Evolutionary conservation across 2,329 filamentous ascomycete species (phyloP).

Genomic region (Thermochaetoides dissita): DNA sequence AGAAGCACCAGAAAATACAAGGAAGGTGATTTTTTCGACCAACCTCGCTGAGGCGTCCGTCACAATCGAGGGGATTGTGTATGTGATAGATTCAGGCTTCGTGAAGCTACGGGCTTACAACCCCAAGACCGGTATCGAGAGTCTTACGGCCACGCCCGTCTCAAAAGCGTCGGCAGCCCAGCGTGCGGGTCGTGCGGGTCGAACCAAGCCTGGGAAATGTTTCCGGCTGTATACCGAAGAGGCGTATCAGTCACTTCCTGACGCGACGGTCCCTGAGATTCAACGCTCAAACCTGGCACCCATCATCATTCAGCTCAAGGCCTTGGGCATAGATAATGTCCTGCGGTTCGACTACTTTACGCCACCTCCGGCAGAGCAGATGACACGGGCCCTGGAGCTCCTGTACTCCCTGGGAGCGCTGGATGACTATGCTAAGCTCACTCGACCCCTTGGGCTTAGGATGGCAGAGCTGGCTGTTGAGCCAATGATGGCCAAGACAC

Average conservation of each 20-base stretch:
- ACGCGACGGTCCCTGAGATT: conserved; percentile 74
- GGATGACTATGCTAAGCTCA: conserved; percentile 81
- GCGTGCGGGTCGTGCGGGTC: conserved; percentile 75
- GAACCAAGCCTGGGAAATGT: conserved; percentile 84
- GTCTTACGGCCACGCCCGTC: conserved; percentile 64
- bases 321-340: conserved; percentile 88
- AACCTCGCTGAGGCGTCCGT: conserved; percentile 96
- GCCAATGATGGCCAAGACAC: conserved; percentile 86
- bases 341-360: conserved; percentile 81
- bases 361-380: conserved; percentile 68
- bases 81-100: conserved; percentile 80
- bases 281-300: conserved; percentile 84
- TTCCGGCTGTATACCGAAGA: conserved; percentile 81
- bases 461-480: conserved; percentile 92
- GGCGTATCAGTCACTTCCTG: conserved; percentile 49
- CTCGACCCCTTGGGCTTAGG: conserved; percentile 67
- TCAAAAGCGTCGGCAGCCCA: conserved; percentile 91
- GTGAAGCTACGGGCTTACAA: conserved; percentile 83
- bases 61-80: conserved; percentile 83
- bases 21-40: conserved; percentile 86
- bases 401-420: conserved; percentile 76
- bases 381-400: conserved; percentile 75
- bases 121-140: conserved; percentile 73
- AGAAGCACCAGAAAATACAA: conserved; percentile 58
- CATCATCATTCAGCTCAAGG: conserved; percentile 80